A percentile compares a stretch with the other conserved stretches of the same genome.
Evolutionary conservation across 2,329 filamentous ascomycete species (phyloP).

Genomic region (Lachnellula arida): DNA sequence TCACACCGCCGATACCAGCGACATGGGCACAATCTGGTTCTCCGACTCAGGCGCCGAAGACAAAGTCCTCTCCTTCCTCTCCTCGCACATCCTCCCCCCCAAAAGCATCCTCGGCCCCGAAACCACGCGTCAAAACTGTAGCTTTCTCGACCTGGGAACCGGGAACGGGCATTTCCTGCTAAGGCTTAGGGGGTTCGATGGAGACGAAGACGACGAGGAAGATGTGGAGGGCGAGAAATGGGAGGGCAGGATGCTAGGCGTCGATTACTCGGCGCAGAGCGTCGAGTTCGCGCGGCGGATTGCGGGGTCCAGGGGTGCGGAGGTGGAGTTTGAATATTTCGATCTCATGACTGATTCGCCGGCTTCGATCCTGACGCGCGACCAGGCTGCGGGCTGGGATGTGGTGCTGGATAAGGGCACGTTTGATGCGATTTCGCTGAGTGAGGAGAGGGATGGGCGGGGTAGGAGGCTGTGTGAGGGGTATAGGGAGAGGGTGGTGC

Average conservation of each 20-base stretch:
- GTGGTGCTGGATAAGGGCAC: conserved; percentile 97
- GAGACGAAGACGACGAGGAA: conserved; percentile 18
- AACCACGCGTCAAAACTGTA: conserved; percentile 34
- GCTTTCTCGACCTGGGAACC: conserved; percentile 83
- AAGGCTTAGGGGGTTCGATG: conserved; percentile 54
- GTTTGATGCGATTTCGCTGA: conserved; percentile 90
- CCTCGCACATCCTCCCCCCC: conserved; percentile 13
- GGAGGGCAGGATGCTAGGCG: conserved; percentile 68
- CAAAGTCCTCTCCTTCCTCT: conserved; percentile 65
- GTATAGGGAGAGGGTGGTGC: conserved; percentile 66
- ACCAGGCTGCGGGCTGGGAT: conserved; percentile 60
- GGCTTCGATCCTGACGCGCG: conserved; percentile 13
- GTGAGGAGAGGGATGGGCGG: conserved; percentile 46
- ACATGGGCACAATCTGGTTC: conserved; percentile 94
- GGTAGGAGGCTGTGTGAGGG: conserved; percentile 65
- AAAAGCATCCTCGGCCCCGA: conserved; percentile 15
- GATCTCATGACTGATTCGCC: conserved; percentile 45
- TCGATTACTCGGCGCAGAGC: conserved; percentile 79
- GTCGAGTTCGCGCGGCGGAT: conserved; percentile 69
- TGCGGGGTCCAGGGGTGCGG: conserved; percentile 34
- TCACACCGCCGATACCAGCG: conserved; percentile 64
- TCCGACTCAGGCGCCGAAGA: conserved; percentile 84
- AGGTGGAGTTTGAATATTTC: conserved; percentile 45
- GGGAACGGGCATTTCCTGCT: conserved; percentile 93
- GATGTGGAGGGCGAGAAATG: conserved; percentile 39